Evolutionary conservation across 305 asterid species (phyloP).

Genomic region (Nicotiana rustica): DNA sequence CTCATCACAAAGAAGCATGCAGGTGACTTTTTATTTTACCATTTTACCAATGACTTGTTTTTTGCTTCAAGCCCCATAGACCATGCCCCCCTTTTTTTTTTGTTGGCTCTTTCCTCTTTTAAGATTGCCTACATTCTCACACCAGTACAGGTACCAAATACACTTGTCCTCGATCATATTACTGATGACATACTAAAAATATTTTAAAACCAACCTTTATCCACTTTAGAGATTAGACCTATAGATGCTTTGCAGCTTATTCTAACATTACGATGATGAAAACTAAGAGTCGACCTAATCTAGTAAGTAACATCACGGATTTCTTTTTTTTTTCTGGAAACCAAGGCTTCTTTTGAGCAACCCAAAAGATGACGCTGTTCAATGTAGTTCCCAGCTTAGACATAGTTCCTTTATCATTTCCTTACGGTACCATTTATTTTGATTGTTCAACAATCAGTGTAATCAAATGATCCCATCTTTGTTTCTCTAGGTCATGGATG

Average conservation of each 20-base stretch:
- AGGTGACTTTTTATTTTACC: too few relatives aligned
- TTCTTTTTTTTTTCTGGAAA: not conserved
- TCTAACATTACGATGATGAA: conserved; percentile 24
- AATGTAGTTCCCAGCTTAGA: not conserved
- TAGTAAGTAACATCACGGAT: not conserved
- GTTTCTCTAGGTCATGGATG: conserved; percentile 3
- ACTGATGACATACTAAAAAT: conserved; percentile 15
- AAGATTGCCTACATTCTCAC: too few relatives aligned
- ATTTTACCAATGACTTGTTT: too few relatives aligned
- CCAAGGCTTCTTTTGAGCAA: conserved; percentile 26
- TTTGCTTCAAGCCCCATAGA: too few relatives aligned
- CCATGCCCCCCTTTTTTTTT: too few relatives aligned
- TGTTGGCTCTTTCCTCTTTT: too few relatives aligned
- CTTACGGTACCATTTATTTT: not conserved
- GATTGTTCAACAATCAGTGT: not conserved
- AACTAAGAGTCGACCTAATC: not conserved
- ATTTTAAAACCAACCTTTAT: not conserved
- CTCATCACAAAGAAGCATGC: too few relatives aligned
- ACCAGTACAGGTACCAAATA: too few relatives aligned
- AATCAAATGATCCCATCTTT: conserved; percentile 8
- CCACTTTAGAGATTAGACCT: not conserved
- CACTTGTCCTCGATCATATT: not conserved
- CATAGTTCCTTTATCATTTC: conserved; percentile 17
- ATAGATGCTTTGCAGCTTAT: conserved; percentile 6
- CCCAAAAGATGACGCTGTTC: not conserved